Evolutionary conservation across 176 grass and related monocot genomes (phyloP), one percentile per base, ranked within the genome.

Genomic region (Musa schizocarpa): DNA sequence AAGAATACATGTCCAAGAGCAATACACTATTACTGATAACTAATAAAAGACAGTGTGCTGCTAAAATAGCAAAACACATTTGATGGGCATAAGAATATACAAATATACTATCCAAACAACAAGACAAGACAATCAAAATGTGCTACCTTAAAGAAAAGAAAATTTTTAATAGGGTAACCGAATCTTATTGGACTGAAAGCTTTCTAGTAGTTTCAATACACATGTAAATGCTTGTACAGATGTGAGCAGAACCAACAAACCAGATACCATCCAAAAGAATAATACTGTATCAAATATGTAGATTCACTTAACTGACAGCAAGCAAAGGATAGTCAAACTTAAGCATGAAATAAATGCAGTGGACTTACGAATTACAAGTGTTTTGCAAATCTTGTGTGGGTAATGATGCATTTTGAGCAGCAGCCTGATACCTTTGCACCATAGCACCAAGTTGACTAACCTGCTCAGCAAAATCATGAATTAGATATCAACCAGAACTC

Each of bases 361-460:
- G 11, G 76, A 54, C 90, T 91, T 91, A 99, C 95, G 90, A 99
- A 79, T 87, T 91, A 77, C 90, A 99, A 65, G 83, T 99, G 81
- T 65, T 94, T 71, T 99, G 90, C 86, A 99, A 76, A 84, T 99
- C 95, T 19, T 94, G 95, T 80, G 81, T 83, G 43, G 90, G 87
- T 25, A 89, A 52, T 53, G 90, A 51, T 65, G 75, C 88, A 80
- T 79, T 99, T 70, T 99, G 95, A 50, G 80, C 73, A 9, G 95
- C 67, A 6, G 78, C 80, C 86, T 99, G 90, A 69, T 94, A 99
- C 65, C 93, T 93, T 43, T 91, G 88, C 54, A 99, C 90, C 65
- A 94, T 90, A 62, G 78, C 50, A 73, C 90, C 90, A 76, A 99
- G 88, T 81, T 94, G 95, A 79, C 82, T 84, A 65, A 99, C 90